Evolutionary conservation across 495 filamentous ascomycete genomes (phyloP).

Genomic region (Lophiotrema nucula): DNA sequence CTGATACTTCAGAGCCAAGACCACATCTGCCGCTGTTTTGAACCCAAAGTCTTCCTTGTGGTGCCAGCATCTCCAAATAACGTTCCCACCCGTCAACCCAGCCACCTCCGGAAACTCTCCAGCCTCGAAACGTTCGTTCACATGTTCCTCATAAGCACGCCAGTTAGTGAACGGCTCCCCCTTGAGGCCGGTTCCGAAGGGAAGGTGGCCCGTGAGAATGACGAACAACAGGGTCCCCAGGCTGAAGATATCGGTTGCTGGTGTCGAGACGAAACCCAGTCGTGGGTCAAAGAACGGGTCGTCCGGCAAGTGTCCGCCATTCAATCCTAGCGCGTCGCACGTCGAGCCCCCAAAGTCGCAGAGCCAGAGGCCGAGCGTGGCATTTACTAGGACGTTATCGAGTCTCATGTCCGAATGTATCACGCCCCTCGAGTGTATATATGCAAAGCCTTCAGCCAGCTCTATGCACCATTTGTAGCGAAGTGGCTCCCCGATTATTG

Average conservation of each 20-base stretch:
- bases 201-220: constrained; percentile 5
- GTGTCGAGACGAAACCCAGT: background rate
- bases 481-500: background rate
- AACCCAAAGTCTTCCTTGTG: background rate
- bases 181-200: background rate
- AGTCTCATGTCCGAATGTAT: constrained; percentile 28
- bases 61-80: constrained; percentile 5
- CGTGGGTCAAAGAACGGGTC: constrained; percentile 4
- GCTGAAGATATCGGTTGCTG: constrained; percentile 5
- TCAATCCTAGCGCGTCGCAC: constrained; percentile 18
- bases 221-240: constrained; percentile 5
- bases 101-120: background rate
- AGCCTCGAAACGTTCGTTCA: background rate
- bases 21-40: background rate
- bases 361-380: constrained; percentile 8
- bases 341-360: constrained; percentile 31
- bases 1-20: background rate
- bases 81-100: background rate
- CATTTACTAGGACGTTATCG: constrained; percentile 21
- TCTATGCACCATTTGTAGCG: background rate
- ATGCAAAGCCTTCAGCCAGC: constrained; percentile 16
- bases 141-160: background rate
- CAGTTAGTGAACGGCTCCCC: background rate
- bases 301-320: background rate
- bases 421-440: constrained; percentile 18